Conservation (phyloP, 2,329 filamentous ascomycete genomes). For the Eutypella sp. region DNA sequence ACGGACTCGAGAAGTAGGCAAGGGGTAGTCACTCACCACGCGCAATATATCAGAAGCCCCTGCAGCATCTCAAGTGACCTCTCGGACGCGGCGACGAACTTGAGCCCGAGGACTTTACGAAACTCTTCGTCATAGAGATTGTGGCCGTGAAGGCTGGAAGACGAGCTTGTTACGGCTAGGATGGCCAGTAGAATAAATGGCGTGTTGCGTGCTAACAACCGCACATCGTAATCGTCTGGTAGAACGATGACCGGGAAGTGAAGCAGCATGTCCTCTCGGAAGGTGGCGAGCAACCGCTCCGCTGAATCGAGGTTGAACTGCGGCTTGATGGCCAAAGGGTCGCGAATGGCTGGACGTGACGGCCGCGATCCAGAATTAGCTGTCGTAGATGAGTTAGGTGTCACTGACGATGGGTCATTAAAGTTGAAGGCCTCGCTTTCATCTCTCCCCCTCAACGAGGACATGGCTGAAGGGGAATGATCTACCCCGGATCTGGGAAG, state of each 20-base stretch:
- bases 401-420: constrained; percentile 20
- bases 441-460: constrained; percentile 18
- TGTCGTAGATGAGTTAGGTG: constrained; percentile 24
- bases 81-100: constrained; percentile 53
- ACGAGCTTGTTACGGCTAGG: constrained; percentile 44
- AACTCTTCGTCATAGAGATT: constrained; percentile 54
- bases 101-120: constrained; percentile 50
- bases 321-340: constrained; percentile 43
- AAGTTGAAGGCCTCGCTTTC: constrained; percentile 19
- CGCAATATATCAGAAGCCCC: constrained; percentile 52
- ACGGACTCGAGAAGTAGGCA: not conserved
- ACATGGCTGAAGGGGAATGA: no score
- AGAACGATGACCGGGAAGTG: constrained; percentile 42
- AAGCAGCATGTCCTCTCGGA: constrained; percentile 35
- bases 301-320: constrained; percentile 54
- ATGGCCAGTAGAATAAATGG: constrained; percentile 53
- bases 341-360: no score
- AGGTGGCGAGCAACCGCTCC: constrained; percentile 37
- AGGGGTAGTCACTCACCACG: constrained; percentile 39
- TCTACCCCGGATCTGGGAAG: no score
- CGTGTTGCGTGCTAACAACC: constrained; percentile 36
- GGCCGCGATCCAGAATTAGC: no score
- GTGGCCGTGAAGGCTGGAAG: constrained; percentile 45
- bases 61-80: constrained; percentile 52
- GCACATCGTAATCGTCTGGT: constrained; percentile 35